phyloP scores from a whole-genome alignment of 495 filamentous ascomycete genomes.

The Antarctomyces pellizariae region DNA sequence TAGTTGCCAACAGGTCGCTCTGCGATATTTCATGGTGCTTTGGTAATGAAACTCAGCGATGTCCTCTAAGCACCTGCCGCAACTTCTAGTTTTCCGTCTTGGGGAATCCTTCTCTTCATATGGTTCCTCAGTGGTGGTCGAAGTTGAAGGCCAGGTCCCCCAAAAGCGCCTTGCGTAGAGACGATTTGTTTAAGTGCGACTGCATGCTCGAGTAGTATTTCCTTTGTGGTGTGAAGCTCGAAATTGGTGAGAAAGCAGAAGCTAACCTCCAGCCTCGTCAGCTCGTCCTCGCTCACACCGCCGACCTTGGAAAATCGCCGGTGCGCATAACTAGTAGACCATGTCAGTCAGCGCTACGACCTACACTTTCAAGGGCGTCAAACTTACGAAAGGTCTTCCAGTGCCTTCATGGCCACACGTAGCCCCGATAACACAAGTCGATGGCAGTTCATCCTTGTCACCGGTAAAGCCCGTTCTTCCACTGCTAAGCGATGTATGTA shows the following conservation, averaged over 20 bases:
- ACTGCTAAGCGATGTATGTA: slow-evolving; percentile 69
- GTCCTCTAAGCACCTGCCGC: slow-evolving; percentile 8
- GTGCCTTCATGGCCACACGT: slow-evolving; percentile 72
- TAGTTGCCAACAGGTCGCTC: no score
- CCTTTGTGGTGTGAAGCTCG: slow-evolving; percentile 46
- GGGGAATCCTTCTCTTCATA: slow-evolving; percentile 6
- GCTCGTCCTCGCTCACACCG: slow-evolving; percentile 57
- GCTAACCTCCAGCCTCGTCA: slow-evolving; percentile 68
- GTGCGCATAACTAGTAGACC: slow-evolving; percentile 66
- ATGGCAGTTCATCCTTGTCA: slow-evolving; percentile 69
- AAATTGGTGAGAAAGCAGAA: slow-evolving; percentile 75
- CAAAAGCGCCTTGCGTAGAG: slow-evolving; percentile 9
- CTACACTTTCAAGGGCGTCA: no score
- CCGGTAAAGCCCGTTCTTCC: slow-evolving; percentile 43
- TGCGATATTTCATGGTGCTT: no score
- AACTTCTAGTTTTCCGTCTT: slow-evolving; percentile 7
- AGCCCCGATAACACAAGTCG: slow-evolving; percentile 67
- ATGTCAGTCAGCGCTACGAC: no score
- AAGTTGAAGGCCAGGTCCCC: slow-evolving; percentile 6
- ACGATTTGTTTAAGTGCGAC: slow-evolving; percentile 9
- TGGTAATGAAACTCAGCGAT: background rate
- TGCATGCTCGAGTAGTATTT: slow-evolving; percentile 29
- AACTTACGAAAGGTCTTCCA: slow-evolving; percentile 81
- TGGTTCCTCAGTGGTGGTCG: slow-evolving; percentile 8
- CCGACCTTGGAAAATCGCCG: slow-evolving; percentile 69